phyloP scores from a whole-genome alignment of 768 basidiomycete species.

The Sarcomyxa edulis region DNA sequence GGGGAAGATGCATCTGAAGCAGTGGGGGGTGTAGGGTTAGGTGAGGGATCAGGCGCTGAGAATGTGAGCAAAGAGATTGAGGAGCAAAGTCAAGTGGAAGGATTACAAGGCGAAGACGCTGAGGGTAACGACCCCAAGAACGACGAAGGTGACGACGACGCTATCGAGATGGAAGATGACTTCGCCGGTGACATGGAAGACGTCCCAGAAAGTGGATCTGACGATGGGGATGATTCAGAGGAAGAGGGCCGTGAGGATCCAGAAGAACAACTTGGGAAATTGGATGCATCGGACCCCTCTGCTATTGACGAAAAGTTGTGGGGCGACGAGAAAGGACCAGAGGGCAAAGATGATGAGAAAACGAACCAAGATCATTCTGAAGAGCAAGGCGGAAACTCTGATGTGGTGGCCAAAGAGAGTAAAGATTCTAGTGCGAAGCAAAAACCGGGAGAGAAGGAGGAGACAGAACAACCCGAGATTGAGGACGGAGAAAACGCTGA shows the following conservation, averaged over 20 bases:
- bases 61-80: constrained; percentile 94
- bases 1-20: constrained; percentile 43
- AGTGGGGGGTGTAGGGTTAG: constrained; percentile 79
- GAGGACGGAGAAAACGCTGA: constrained; percentile 11
- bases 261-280: constrained; percentile 79
- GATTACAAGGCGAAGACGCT: constrained; percentile 65
- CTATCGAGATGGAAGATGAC: constrained; percentile 89
- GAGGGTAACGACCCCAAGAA: constrained; percentile 40
- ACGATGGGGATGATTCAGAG: constrained; percentile 46
- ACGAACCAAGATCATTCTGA: constrained; percentile 57
- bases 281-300: constrained; percentile 78
- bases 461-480: constrained; percentile 17
- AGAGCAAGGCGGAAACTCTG: constrained; percentile 44
- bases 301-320: constrained; percentile 96
- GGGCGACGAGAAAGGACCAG: constrained; percentile 74
- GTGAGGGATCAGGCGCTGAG: constrained; percentile 79
- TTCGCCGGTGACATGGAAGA: constrained; percentile 86
- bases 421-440: constrained; percentile 28
- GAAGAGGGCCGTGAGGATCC: constrained; percentile 54
- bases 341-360: constrained; percentile 49
- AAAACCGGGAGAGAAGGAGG: constrained; percentile 26
- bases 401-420: constrained; percentile 78
- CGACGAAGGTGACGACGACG: constrained; percentile 58
- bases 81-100: constrained; percentile 96
- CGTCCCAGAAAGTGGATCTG: constrained; percentile 59